Conservation (phyloP, 1,139 yeast genomes). For the Saccharomycopsis phalli region DNA sequence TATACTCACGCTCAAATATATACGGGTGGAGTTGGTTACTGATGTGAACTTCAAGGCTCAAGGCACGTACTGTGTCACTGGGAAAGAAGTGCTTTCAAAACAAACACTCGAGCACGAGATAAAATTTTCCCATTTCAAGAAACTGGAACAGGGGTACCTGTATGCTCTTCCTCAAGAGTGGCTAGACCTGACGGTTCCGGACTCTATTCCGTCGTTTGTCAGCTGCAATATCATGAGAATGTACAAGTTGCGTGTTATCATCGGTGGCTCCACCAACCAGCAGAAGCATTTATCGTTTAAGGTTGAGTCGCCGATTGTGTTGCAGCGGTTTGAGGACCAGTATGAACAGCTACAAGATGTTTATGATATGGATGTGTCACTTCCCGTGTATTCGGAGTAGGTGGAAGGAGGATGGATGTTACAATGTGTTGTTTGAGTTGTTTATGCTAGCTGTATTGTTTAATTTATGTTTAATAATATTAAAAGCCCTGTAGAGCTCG, state of each 20-base stretch:
- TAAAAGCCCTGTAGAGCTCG: neutral
- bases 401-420: neutral
- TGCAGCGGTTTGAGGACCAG: neutral
- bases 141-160: neutral
- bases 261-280: neutral
- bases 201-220: neutral
- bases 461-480: neutral
- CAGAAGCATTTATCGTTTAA: neutral
- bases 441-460: neutral
- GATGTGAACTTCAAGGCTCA: neutral
- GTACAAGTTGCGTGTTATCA: neutral
- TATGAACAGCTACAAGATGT: neutral
- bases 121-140: neutral
- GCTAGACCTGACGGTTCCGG: neutral
- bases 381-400: neutral
- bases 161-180: neutral
- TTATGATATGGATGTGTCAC: neutral
- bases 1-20: neutral
- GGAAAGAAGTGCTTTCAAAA: neutral
- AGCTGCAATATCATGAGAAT: neutral
- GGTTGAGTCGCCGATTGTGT: slow-evolving; percentile 1
- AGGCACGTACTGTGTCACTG: neutral
- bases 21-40: neutral
- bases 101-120: neutral
- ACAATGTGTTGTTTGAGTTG: neutral